Conservation (phyloP, 2,329 filamentous ascomycete species). For the Aureobasidium sp. region DNA sequence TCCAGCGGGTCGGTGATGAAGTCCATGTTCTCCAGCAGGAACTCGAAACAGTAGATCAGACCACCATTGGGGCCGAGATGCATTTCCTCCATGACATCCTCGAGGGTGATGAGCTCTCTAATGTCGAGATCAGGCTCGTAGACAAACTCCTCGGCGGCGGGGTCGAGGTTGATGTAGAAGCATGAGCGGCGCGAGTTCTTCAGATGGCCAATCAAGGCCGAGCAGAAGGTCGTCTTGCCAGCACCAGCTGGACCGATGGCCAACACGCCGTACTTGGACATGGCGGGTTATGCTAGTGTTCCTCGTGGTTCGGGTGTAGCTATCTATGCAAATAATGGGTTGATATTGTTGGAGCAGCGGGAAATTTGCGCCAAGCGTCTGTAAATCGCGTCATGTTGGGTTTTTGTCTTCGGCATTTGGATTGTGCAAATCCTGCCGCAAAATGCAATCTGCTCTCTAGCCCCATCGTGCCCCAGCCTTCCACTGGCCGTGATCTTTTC, state of each 20-base stretch:
- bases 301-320: conserved; percentile 46
- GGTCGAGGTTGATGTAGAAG: conserved; percentile 98
- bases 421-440: conserved; percentile 7
- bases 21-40: conserved; percentile 88
- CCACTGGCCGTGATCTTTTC: conserved; percentile 11
- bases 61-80: conserved; percentile 85
- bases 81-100: conserved; percentile 96
- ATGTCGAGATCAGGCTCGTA: conserved; percentile 93
- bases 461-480: conserved; percentile 13
- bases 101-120: conserved; percentile 85
- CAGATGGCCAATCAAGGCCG: conserved; percentile 85
- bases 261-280: conserved; percentile 76
- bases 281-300: conserved; percentile 70
- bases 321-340: background rate
- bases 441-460: conserved; percentile 6
- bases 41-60: conserved; percentile 94
- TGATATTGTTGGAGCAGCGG: conserved; percentile 36
- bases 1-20: conserved; percentile 83
- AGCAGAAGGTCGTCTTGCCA: conserved; percentile 95
- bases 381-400: conserved; percentile 1
- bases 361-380: conserved; percentile 10
- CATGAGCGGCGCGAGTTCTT: conserved; percentile 84
- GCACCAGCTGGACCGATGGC: conserved; percentile 95
- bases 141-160: conserved; percentile 85
- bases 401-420: conserved; percentile 7